Base-by-base conservation (phyloP, 495 filamentous ascomycete species). In the Usnea hakonensis region DNA sequence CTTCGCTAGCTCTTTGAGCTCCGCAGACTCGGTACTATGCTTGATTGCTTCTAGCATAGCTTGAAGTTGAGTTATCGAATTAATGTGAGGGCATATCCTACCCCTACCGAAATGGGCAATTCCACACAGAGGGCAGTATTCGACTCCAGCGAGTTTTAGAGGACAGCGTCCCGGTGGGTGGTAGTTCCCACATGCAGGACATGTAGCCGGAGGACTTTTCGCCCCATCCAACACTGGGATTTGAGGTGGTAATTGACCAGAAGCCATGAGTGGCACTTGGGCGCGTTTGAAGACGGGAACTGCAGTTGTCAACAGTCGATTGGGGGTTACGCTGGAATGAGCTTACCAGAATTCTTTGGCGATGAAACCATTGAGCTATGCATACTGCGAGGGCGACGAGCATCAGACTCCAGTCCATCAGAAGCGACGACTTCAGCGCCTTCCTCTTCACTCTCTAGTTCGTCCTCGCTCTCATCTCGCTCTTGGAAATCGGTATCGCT, bases 81-180 rank as follows among this genome's bases (percentile, higher is more conserved):
- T 70, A 23, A 90, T 72, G 64, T 87, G 82, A 4, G 87, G 81
- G 65, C 88, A 91, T 28, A 73, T 74, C 8, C 84, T 78, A 1
- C 67, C 46, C 33, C 68, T 53, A 21, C 85, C 84, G 61, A 74
- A 85, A 64, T 91, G 88, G 5, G 87, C 85, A 30, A 86, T 72
- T 13, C 86, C 85, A 65, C 88, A 91, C 5, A 90, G 76, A 11
- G 77, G 78, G 68, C 88, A 91, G 58, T 76, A 69, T 67, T 90
- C 86, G 13, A 79, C 74, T 0, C 85, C 86, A 23, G 83, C 81
- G 8, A 75, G 30, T 66, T 83, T 87, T 46, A 90, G 74, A 4
- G 79, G 80, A 64, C 88, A 91, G 19, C 69, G 69, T 8, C 88
- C 88, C 11, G 68, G 63, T 2, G 73, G 69, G 68, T 91, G 88